Evolutionary conservation across 495 filamentous ascomycete genomes (phyloP).

Genomic region (Penicilliopsis zonata): DNA sequence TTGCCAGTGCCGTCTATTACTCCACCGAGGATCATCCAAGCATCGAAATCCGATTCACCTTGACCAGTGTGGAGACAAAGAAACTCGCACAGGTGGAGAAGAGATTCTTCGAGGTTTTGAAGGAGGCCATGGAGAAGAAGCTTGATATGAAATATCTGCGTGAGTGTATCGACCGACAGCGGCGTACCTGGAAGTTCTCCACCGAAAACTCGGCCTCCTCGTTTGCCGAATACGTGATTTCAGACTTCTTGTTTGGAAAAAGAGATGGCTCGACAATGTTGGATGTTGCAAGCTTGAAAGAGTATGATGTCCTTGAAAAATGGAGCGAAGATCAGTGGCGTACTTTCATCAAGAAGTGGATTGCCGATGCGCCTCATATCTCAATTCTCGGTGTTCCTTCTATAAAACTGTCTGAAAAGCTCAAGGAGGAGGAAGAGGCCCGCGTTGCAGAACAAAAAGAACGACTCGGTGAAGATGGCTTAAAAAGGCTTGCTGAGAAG

Average conservation of each 20-base stretch:
- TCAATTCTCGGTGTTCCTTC: constrained; percentile 83
- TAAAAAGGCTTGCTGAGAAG: constrained; percentile 60
- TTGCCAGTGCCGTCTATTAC: constrained; percentile 72
- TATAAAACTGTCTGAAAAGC: constrained; percentile 50
- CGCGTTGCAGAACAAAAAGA: constrained; percentile 45
- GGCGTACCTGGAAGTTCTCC: constrained; percentile 64
- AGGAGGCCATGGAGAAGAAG: constrained; percentile 63
- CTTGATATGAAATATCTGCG: constrained; percentile 81
- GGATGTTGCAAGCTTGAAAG: constrained; percentile 51
- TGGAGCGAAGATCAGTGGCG: constrained; percentile 84
- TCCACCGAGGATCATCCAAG: constrained; percentile 67
- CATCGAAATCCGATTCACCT: constrained; percentile 67
- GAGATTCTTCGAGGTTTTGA: constrained; percentile 71
- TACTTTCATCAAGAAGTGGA: constrained; percentile 67
- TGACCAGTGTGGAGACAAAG: constrained; percentile 76
- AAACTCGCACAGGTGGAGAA: constrained; percentile 74
- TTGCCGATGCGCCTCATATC: constrained; percentile 74
- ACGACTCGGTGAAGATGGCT: constrained; percentile 47
- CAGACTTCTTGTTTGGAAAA: constrained; percentile 82
- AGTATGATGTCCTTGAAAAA: constrained; percentile 63
- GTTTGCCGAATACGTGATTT: constrained; percentile 72
- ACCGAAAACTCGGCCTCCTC: constrained; percentile 64
- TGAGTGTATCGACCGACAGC: constrained; percentile 71
- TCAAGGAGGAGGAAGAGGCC: constrained; percentile 58
- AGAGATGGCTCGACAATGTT: constrained; percentile 71